Evolutionary conservation across 257 asterid species (phyloP).

Genomic region (Solanum okadae): DNA sequence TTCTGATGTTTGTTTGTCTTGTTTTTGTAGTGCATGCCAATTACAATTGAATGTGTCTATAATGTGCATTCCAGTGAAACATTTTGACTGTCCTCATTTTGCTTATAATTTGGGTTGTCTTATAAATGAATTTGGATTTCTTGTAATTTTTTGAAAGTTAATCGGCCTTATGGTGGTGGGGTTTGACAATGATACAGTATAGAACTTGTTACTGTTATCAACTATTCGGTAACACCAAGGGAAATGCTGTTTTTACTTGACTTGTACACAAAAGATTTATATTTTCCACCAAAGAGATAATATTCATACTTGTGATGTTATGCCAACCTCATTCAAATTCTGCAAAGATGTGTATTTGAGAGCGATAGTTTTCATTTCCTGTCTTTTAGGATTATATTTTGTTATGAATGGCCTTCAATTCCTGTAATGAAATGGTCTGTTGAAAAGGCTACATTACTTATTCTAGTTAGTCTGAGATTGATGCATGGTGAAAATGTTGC

Average conservation of each 20-base stretch:
- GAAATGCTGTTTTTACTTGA: not conserved
- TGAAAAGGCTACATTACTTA: not conserved
- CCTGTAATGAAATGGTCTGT: not conserved
- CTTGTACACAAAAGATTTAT: not conserved
- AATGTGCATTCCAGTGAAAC: not conserved
- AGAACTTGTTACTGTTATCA: not conserved
- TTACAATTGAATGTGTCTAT: not conserved
- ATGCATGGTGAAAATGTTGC: not conserved
- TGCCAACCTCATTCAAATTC: not conserved
- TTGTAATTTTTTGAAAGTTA: not conserved
- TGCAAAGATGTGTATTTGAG: not conserved
- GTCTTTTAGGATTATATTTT: not conserved
- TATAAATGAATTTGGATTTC: not conserved
- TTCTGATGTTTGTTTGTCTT: not conserved
- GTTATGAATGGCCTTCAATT: not conserved
- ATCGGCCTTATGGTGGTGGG: not conserved
- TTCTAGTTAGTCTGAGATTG: not conserved
- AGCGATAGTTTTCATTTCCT: not conserved
- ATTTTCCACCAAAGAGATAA: not conserved
- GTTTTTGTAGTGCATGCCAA: not conserved
- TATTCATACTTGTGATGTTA: not conserved
- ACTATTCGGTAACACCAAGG: not conserved
- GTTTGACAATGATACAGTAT: not conserved
- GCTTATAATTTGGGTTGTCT: not conserved
- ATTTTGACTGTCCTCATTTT: not conserved